Evolutionary conservation across 106 monocot genomes (phyloP).

Genomic region (Platanthera zijinensis): DNA sequence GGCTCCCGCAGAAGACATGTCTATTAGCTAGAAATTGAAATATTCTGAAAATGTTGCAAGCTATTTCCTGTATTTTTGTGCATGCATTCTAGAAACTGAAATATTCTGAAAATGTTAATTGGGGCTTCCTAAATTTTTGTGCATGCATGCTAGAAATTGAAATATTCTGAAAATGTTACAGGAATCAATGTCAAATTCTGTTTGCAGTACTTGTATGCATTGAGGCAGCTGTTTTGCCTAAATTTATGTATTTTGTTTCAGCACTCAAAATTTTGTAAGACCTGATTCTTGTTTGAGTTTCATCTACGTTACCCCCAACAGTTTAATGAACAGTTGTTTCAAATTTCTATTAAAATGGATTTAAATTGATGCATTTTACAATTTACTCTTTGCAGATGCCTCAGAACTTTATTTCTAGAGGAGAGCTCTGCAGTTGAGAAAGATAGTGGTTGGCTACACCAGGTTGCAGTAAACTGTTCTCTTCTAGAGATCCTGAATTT

Average conservation of each 20-base stretch:
- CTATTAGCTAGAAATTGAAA: not conserved
- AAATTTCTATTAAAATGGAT: not conserved
- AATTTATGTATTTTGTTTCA: not conserved
- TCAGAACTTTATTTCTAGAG: slow-evolving; percentile 75
- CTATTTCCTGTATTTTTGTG: too few relatives aligned
- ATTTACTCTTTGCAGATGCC: slow-evolving; percentile 32
- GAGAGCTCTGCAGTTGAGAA: slow-evolving; percentile 62
- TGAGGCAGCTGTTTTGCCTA: not conserved
- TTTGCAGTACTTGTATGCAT: not conserved
- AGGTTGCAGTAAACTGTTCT: slow-evolving; percentile 60
- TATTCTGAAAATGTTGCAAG: not conserved
- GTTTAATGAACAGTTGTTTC: not conserved
- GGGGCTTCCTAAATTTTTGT: too few relatives aligned
- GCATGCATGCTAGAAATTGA: not conserved
- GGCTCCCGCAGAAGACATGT: too few relatives aligned
- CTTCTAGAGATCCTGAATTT: slow-evolving; percentile 78
- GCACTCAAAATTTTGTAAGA: not conserved
- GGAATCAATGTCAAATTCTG: not conserved
- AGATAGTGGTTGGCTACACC: slow-evolving; percentile 61
- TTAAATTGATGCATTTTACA: not conserved
- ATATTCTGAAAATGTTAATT: not conserved
- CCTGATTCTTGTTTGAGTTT: not conserved
- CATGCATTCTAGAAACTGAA: not conserved
- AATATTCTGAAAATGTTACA: not conserved
- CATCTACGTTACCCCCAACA: not conserved